Base-by-base conservation (phyloP, 2,329 filamentous ascomycete genomes). In the Clarireedia sp. region DNA sequence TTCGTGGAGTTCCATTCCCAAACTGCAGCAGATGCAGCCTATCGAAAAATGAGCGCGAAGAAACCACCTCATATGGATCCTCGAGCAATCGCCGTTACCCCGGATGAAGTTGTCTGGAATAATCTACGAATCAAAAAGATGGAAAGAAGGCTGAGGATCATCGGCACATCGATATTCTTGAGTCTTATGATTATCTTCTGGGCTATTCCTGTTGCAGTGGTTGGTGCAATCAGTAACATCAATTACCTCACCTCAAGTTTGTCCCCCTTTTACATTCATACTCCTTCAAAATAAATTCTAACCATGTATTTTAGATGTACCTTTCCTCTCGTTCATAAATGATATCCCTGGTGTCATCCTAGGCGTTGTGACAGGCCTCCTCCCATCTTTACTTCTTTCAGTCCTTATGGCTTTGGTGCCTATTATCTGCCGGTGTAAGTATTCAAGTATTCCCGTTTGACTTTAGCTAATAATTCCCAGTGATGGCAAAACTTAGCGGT, bases 1-100 rank as follows among this genome's bases (percentile, higher is more conserved):
- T 97, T 99, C 64, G 83, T 97, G 61, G 90, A 97, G 67, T 99
- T 96, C 67, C 79, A 81, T 59, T 83, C 80, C 0, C 89, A 96
- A 67, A 79, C 85, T 56, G 86, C 87, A 54, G 94, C 94, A 9
- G 90, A 97, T 71, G 79, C 81, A 45, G 91, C 92, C 6, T 91
- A 82, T 68, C 90, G 97, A 70, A 83, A 86, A 33, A 79, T 96
- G 23, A 83, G 89, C 1, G 89, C 95, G 68, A 89, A 94, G 70
- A 83, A 88, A 55, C 82, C 87, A 10, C 75, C 95, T 26, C 87
- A 91, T 65, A 62, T 97, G 84, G 78, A 87, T 6, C 89, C 89
- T 24, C 83, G 90, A 16, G 89, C 87, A 63, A 87, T 95, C 51
- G 90, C 90, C 16, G 78, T 95, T 48, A 81, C 82, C 12, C 92